Conservation (phyloP, 2,329 filamentous ascomycete species). For the Fusarium pseudonygamai region DNA sequence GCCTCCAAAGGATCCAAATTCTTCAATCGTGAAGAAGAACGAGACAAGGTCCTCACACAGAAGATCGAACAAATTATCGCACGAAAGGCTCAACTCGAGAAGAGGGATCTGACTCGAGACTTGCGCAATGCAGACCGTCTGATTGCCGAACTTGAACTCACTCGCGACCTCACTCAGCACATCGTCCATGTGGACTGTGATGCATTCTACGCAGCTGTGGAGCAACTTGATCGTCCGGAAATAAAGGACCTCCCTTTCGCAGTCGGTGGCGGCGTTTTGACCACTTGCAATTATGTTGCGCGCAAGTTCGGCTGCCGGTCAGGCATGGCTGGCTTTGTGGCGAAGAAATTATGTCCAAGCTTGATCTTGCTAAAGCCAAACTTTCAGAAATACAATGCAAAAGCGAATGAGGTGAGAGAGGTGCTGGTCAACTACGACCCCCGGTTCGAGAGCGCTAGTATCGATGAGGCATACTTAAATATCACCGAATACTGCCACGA, state of each 20-base stretch:
- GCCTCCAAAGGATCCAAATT: slow-evolving; percentile 96
- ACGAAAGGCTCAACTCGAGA: slow-evolving; percentile 79
- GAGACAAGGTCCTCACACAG: slow-evolving; percentile 82
- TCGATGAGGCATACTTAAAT: slow-evolving; percentile 96
- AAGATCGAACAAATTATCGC: slow-evolving; percentile 85
- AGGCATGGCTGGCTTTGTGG: slow-evolving; percentile 96
- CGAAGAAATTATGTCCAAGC: slow-evolving; percentile 90
- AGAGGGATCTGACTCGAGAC: slow-evolving; percentile 77
- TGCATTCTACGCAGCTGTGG: slow-evolving; percentile 96
- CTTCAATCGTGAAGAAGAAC: slow-evolving; percentile 88
- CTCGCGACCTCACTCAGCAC: slow-evolving; percentile 82
- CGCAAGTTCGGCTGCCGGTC: slow-evolving; percentile 90
- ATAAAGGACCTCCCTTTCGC: slow-evolving; percentile 89
- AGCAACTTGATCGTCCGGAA: slow-evolving; percentile 84
- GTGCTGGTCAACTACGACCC: slow-evolving; percentile 89
- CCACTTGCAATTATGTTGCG: slow-evolving; percentile 86
- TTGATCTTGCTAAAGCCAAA: slow-evolving; percentile 85
- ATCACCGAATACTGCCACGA: slow-evolving; percentile 85
- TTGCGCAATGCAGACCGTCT: slow-evolving; percentile 81
- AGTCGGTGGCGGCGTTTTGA: slow-evolving; percentile 76
- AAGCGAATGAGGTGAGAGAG: slow-evolving; percentile 86
- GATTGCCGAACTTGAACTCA: slow-evolving; percentile 79
- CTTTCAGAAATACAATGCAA: slow-evolving; percentile 89
- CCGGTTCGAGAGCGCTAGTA: slow-evolving; percentile 90
- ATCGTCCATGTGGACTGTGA: slow-evolving; percentile 97